phyloP scores from a whole-genome alignment of 805 yeast genomes.

The Candida insectalens region DNA sequence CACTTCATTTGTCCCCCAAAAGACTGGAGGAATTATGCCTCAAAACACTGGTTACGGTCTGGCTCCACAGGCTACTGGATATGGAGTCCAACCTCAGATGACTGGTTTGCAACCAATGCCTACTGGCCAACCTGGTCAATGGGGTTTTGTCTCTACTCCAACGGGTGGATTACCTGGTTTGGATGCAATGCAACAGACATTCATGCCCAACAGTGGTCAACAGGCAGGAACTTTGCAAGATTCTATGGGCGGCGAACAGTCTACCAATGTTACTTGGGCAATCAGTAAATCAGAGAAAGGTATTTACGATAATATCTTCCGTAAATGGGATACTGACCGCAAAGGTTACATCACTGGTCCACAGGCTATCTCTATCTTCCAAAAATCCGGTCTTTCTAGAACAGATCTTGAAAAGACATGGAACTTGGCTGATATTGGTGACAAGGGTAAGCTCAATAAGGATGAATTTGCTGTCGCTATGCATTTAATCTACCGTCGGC shows the following conservation, averaged over 20 bases:
- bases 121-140: conserved; percentile 63
- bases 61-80: no score
- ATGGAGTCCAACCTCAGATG: conserved; percentile 31
- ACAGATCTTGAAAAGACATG: conserved; percentile 84
- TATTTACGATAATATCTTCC: conserved; percentile 79
- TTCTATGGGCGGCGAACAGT: conserved; percentile 21
- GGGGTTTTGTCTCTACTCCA: conserved; percentile 68
- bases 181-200: conserved; percentile 56
- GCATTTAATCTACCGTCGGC: conserved; percentile 88
- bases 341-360: conserved; percentile 70
- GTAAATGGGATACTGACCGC: conserved; percentile 68
- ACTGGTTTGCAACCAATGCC: conserved; percentile 43
- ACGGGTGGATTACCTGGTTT: conserved; percentile 66
- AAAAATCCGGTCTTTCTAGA: conserved; percentile 83
- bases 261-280: conserved; percentile 63
- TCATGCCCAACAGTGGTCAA: conserved; percentile 41
- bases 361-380: conserved; percentile 76
- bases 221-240: conserved; percentile 19
- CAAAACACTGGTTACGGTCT: conserved; percentile 21
- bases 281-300: conserved; percentile 82
- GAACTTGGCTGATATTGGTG: conserved; percentile 77
- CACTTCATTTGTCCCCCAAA: conserved; percentile 38
- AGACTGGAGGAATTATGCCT: conserved; percentile 32
- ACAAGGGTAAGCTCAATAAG: conserved; percentile 72
- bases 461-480: conserved; percentile 95